phyloP scores from a whole-genome alignment of 2,329 filamentous ascomycete genomes.

The Colletotrichum theobromicola region DNA sequence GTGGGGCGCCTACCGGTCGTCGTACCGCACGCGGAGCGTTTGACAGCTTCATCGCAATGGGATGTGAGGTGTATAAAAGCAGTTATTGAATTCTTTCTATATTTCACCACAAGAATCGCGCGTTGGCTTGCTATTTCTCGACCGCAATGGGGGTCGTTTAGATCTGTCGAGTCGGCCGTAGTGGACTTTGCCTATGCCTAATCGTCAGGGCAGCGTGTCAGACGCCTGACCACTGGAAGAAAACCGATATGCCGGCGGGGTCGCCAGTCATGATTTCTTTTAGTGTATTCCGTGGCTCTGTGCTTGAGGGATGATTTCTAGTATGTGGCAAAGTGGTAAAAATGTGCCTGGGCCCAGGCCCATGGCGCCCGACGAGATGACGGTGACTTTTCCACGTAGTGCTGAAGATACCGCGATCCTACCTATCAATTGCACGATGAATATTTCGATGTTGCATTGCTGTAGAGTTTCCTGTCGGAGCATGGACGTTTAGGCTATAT shows the following conservation, averaged over 20 bases:
- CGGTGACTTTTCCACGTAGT: background rate
- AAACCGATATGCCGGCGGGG: background rate
- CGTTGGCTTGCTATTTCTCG: too few relatives aligned
- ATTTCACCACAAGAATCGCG: too few relatives aligned
- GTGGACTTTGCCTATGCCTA: too few relatives aligned
- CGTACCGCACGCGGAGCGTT: background rate
- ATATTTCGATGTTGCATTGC: too few relatives aligned
- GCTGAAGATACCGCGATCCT: too few relatives aligned
- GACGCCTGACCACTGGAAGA: background rate
- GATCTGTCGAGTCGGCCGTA: too few relatives aligned
- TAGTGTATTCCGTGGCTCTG: background rate
- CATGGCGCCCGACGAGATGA: background rate
- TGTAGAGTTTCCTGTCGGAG: background rate
- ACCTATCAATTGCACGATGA: too few relatives aligned
- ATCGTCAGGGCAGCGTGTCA: too few relatives aligned
- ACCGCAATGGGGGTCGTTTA: too few relatives aligned
- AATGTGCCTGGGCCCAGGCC: too few relatives aligned
- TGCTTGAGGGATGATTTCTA: background rate
- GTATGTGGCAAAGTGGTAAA: too few relatives aligned
- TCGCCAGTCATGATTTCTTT: background rate
- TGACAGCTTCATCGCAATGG: too few relatives aligned
- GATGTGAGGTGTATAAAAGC: background rate
- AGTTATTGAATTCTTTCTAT: background rate
- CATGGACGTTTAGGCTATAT: background rate
- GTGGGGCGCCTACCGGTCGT: background rate